phyloP scores from a whole-genome alignment of 1,139 yeast genomes.

The Hansenula lynferdii region DNA sequence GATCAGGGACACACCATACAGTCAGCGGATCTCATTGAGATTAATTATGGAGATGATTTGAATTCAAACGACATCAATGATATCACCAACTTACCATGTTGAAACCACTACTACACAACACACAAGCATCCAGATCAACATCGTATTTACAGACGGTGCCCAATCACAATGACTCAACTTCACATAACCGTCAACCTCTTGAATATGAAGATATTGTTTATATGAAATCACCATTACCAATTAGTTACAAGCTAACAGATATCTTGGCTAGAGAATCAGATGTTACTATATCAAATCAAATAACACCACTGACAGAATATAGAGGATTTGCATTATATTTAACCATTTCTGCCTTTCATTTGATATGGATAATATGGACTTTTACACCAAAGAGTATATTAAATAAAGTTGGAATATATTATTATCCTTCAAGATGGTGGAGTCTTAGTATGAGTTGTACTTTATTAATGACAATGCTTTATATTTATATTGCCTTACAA shows the following conservation, averaged over 20 bases:
- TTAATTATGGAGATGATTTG: no score
- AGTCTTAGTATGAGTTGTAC: constrained; percentile 70
- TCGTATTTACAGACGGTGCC: constrained; percentile 4
- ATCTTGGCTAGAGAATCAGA: constrained; percentile 71
- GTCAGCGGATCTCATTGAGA: no score
- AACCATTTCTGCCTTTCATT: constrained; percentile 45
- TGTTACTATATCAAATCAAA: constrained; percentile 61
- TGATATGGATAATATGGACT: constrained; percentile 66
- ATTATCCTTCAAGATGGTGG: constrained; percentile 89
- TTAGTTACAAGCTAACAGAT: constrained; percentile 30
- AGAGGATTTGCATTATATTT: constrained; percentile 78
- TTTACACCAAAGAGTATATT: constrained; percentile 54
- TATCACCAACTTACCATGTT: not conserved
- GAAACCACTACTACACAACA: not conserved
- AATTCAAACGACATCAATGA: not conserved
- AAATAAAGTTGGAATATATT: constrained; percentile 51
- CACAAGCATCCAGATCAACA: constrained; percentile 8
- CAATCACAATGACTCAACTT: not conserved
- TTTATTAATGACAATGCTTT: constrained; percentile 64
- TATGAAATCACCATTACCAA: constrained; percentile 4
- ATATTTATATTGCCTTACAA: constrained; percentile 63
- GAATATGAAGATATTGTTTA: constrained; percentile 26
- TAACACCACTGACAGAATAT: constrained; percentile 71
- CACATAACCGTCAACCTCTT: constrained; percentile 4
- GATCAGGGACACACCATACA: no score